These are phyloP conservation scores for Cymbidium sinense DNA, from an alignment of 106 monocot genomes.

Conservation along the genomic window DNA sequence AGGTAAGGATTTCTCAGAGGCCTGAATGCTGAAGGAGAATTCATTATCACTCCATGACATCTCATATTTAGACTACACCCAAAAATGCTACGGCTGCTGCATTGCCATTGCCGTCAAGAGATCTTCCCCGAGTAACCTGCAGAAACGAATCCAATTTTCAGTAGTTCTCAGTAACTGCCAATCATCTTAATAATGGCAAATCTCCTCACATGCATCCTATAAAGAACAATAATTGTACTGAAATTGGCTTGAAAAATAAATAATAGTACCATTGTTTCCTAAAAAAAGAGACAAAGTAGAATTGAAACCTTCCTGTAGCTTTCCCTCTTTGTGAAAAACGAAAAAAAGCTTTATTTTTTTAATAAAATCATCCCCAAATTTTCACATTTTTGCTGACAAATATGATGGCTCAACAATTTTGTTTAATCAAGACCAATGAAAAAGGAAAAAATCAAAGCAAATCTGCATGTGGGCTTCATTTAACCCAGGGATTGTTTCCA, in stretches of 20 bases:
- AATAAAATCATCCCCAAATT: too few relatives aligned
- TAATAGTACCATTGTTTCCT: too few relatives aligned
- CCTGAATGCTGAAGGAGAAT: not conserved
- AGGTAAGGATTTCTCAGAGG: too few relatives aligned
- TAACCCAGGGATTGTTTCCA: not conserved
- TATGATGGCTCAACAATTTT: not conserved
- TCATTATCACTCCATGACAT: not conserved
- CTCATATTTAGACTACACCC: not conserved
- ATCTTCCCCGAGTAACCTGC: slow-evolving; percentile 16
- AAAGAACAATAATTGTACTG: too few relatives aligned
- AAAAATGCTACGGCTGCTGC: slow-evolving; percentile 22
- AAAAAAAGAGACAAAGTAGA: too few relatives aligned
- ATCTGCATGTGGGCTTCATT: not conserved
- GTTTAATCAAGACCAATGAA: not conserved
- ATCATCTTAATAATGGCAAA: too few relatives aligned
- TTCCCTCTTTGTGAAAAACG: too few relatives aligned
- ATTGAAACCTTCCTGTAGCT: too few relatives aligned
- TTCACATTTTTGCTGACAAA: not conserved
- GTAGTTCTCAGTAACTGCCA: too few relatives aligned
- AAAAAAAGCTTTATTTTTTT: too few relatives aligned
- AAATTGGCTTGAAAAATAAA: too few relatives aligned
- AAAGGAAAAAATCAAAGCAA: not conserved
- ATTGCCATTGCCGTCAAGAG: slow-evolving; percentile 4
- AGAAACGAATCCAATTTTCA: not conserved
- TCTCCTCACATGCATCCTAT: too few relatives aligned